Conservation (phyloP, 352 stramenopile genomes). For the Bremia lactucae region DNA sequence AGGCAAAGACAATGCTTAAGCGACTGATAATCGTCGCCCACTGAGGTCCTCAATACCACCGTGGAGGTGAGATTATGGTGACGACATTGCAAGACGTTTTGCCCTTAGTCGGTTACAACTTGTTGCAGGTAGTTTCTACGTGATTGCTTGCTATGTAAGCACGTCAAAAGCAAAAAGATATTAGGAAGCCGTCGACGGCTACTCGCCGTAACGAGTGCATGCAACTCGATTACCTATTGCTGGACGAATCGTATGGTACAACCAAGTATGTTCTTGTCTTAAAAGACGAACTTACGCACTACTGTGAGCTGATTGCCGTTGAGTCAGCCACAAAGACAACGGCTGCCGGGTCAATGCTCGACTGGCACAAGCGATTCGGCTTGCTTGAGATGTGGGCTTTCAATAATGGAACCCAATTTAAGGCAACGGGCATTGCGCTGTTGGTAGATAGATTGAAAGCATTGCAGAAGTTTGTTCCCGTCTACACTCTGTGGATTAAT, state of each 20-base stretch:
- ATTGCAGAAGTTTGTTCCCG: background rate
- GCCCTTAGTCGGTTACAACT: background rate
- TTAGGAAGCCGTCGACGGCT: background rate
- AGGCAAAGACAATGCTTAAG: background rate
- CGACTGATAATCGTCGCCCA: background rate
- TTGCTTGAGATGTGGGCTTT: background rate
- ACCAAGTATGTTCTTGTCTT: background rate
- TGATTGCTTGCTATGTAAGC: background rate
- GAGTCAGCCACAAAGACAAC: background rate
- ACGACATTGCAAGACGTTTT: background rate
- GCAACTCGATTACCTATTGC: background rate
- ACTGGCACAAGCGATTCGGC: slow-evolving; percentile 1
- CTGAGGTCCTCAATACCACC: background rate
- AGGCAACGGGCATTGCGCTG: background rate
- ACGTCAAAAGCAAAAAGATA: background rate
- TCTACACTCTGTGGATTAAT: background rate
- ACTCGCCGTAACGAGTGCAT: background rate
- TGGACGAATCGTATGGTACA: background rate
- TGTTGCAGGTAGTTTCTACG: background rate
- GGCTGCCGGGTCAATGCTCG: background rate
- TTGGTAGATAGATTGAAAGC: background rate
- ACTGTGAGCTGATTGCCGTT: background rate
- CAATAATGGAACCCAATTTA: background rate
- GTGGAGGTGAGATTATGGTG: background rate
- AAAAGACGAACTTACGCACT: background rate